Conservation (phyloP, 2,329 filamentous ascomycete genomes). For the Diaporthe batatas region DNA sequence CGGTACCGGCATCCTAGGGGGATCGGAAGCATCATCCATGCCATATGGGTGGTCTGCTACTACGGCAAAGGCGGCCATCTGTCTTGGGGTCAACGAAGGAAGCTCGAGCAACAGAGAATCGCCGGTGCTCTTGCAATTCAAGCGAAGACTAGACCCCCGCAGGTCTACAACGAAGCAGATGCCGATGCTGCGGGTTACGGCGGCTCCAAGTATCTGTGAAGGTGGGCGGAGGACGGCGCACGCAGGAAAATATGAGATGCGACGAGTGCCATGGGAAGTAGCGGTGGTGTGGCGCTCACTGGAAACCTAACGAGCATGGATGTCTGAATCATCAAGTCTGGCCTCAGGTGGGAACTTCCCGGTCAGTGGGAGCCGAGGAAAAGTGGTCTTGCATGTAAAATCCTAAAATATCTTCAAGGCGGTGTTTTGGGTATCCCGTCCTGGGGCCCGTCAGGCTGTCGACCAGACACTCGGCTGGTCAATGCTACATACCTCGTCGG, state of each 20-base stretch:
- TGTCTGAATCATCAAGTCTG: neutral
- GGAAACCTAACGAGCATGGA: slow-evolving; percentile 2
- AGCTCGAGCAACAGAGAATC: neutral
- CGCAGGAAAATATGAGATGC: neutral
- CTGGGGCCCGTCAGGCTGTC: neutral
- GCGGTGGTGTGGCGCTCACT: slow-evolving; percentile 9
- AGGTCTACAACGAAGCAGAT: slow-evolving; percentile 3
- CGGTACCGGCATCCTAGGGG: neutral
- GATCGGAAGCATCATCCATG: neutral
- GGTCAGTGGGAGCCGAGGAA: neutral
- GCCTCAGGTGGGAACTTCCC: neutral
- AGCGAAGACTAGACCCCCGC: neutral
- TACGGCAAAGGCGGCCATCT: slow-evolving; percentile 13
- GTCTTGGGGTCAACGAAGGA: slow-evolving; percentile 7
- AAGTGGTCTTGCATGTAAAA: neutral
- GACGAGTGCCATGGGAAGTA: neutral
- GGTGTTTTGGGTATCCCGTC: neutral
- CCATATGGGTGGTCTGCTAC: slow-evolving; percentile 19
- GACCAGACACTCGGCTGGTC: neutral
- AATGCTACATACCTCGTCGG: neutral
- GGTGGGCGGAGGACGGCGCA: slow-evolving; percentile 5
- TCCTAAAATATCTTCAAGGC: slow-evolving; percentile 4
- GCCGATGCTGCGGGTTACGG: neutral
- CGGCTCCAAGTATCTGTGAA: slow-evolving; percentile 8
- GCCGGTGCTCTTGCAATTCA: neutral